Base-by-base conservation (phyloP, 805 yeast genomes). In the Saccharomycopsis amapae region DNA sequence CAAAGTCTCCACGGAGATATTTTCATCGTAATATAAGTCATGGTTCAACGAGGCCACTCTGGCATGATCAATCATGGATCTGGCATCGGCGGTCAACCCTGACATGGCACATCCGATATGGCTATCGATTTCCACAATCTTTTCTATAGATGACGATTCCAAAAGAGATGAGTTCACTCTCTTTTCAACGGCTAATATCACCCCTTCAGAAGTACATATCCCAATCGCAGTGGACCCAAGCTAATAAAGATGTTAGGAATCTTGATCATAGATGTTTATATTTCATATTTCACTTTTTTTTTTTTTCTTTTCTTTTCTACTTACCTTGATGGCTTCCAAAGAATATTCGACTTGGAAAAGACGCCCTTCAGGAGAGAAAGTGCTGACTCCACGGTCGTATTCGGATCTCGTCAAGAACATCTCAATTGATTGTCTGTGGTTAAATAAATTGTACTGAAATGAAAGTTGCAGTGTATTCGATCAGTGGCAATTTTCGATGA, bases 401-500 rank as follows among this genome's bases (percentile, higher is more conserved):
- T 93, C 99, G 68, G 95, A 85, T 81, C 99, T 84, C n/a, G 99
- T 93, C 56, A 93, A 76, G 68, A 93, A 93, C 99, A 93, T 93
- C n/a, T 5, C 24, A 2, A 19, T 23, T 31, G 30, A 12, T n/a
- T n/a, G n/a, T n/a, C n/a, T n/a, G n/a, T n/a, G n/a, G n/a, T n/a
- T n/a, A n/a, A n/a, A n/a, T n/a, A n/a, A n/a, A n/a, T n/a, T n/a
- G n/a, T n/a, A n/a, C n/a, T n/a, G n/a, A n/a, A n/a, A n/a, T n/a
- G n/a, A n/a, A n/a, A n/a, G n/a, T n/a, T n/a, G n/a, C n/a, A n/a
- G n/a, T n/a, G n/a, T n/a, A n/a, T n/a, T n/a, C n/a, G n/a, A n/a
- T n/a, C n/a, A n/a, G n/a, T n/a, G n/a, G n/a, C n/a, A n/a, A n/a
- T n/a, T n/a, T n/a, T n/a, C n/a, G n/a, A n/a, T n/a, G n/a, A n/a